Evolutionary conservation across 2,329 filamentous ascomycete genomes (phyloP).

Genomic region (Phoma sp.): DNA sequence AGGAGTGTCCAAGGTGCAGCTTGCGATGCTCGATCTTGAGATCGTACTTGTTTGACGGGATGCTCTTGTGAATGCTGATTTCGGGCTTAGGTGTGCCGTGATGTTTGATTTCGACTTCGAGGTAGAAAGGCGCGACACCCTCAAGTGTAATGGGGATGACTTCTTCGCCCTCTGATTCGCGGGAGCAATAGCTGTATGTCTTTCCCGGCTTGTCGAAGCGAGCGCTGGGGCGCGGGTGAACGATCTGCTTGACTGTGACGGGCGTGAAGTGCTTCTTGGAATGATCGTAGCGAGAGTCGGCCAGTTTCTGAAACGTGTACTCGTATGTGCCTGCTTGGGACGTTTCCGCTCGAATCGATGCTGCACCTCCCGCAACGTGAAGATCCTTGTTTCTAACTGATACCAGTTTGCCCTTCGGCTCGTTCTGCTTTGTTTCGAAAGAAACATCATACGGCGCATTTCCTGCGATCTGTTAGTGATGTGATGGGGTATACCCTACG

Average conservation of each 20-base stretch:
- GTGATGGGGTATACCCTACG: background rate
- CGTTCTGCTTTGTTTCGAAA: constrained; percentile 79
- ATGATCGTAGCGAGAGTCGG: constrained; percentile 84
- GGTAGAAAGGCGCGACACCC: constrained; percentile 82
- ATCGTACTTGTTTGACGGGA: constrained; percentile 74
- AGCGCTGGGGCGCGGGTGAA: constrained; percentile 83
- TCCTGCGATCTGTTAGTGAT: constrained; percentile 55
- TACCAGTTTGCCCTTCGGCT: constrained; percentile 64
- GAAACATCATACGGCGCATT: constrained; percentile 81
- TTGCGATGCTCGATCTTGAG: constrained; percentile 85
- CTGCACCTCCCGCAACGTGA: constrained; percentile 76
- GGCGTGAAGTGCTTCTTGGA: constrained; percentile 69
- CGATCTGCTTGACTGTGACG: constrained; percentile 77
- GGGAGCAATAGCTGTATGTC: constrained; percentile 93
- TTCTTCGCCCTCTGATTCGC: constrained; percentile 81
- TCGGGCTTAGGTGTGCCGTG: constrained; percentile 81
- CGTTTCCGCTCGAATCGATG: constrained; percentile 86
- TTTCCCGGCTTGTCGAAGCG: constrained; percentile 85
- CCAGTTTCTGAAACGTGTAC: constrained; percentile 83
- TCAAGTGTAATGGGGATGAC: constrained; percentile 85
- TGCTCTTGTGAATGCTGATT: constrained; percentile 79
- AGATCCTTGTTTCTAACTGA: constrained; percentile 70
- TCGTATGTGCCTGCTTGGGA: constrained; percentile 80
- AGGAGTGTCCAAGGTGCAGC: constrained; percentile 86
- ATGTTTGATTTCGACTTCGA: constrained; percentile 94